Conservation (phyloP, 2,329 filamentous ascomycete species). For the Tolypocladium tropicale region DNA sequence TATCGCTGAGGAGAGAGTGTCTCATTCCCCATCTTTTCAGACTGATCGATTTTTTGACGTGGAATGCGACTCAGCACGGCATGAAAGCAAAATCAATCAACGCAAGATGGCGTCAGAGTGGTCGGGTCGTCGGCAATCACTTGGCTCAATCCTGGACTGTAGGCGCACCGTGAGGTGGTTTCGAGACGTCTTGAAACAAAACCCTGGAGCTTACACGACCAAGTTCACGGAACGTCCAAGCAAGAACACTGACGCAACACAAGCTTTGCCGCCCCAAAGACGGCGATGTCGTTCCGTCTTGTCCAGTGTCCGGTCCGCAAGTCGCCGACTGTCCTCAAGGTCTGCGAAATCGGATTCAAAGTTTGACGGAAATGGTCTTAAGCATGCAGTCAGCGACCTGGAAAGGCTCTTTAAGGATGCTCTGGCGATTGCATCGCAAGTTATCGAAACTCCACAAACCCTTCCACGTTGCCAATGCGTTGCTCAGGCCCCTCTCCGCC, state of each 20-base stretch:
- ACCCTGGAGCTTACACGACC: constrained; percentile 13
- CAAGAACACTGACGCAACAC: constrained; percentile 4
- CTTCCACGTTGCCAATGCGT: constrained; percentile 4
- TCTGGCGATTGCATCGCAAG: constrained; percentile 30
- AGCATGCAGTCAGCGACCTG: constrained; percentile 28
- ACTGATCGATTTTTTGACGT: background rate
- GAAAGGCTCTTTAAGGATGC: constrained; percentile 37
- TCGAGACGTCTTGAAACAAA: constrained; percentile 16
- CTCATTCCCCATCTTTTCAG: background rate
- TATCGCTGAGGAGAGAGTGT: background rate
- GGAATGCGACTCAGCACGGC: background rate
- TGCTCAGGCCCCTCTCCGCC: constrained; percentile 4
- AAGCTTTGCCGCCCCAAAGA: constrained; percentile 6
- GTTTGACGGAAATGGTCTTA: constrained; percentile 20
- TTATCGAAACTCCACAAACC: constrained; percentile 20
- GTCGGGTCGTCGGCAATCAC: constrained; percentile 13
- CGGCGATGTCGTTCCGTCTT: constrained; percentile 12
- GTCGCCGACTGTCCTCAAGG: constrained; percentile 7
- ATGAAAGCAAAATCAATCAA: background rate
- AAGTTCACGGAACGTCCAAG: constrained; percentile 17
- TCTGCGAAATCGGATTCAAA: constrained; percentile 11
- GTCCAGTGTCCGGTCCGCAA: constrained; percentile 7
- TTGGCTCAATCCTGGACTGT: constrained; percentile 20
- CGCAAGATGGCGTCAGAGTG: constrained; percentile 1
- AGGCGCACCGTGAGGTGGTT: constrained; percentile 23